phyloP scores from a whole-genome alignment of 2,329 filamentous ascomycete genomes.

The Cladosporium sp. region DNA sequence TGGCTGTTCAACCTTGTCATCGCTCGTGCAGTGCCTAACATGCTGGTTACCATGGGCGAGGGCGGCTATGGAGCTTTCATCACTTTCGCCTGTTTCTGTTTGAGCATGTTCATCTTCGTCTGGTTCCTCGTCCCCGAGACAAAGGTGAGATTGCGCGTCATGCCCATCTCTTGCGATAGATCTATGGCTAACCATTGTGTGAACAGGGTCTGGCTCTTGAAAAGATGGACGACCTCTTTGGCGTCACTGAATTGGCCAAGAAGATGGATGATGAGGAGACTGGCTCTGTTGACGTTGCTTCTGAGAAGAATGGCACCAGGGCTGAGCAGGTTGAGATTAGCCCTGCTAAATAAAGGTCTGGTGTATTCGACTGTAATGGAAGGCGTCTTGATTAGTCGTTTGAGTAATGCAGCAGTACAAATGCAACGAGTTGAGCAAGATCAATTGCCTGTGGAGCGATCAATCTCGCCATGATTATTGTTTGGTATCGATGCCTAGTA shows the following conservation, averaged over 20 bases:
- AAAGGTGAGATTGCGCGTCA: constrained; percentile 38
- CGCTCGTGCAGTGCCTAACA: constrained; percentile 62
- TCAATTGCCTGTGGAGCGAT: background rate
- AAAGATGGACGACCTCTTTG: constrained; percentile 29
- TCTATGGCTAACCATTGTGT: background rate
- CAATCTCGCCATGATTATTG: background rate
- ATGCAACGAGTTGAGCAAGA: background rate
- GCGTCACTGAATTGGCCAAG: constrained; percentile 17
- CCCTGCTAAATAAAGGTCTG: background rate
- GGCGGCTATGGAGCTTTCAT: constrained; percentile 39
- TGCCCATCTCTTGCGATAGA: too few species aligned
- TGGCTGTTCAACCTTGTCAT: constrained; percentile 68
- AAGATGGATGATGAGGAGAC: constrained; percentile 11
- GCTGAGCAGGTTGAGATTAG: constrained; percentile 11
- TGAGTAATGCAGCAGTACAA: background rate
- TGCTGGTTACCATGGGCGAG: constrained; percentile 55
- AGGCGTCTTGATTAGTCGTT: background rate
- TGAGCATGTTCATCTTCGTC: constrained; percentile 61
- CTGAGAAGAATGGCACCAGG: constrained; percentile 9
- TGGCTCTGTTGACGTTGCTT: constrained; percentile 6
- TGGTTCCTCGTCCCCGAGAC: constrained; percentile 70
- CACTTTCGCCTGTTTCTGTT: constrained; percentile 64
- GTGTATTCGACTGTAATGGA: background rate
- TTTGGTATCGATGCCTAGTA: too few species aligned
- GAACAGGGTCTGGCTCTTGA: constrained; percentile 32